A percentile compares a stretch with the other conserved stretches of the same genome.
phyloP scores from a whole-genome alignment of 2,329 filamentous ascomycete genomes.

The Dothideomycetidae sp. region DNA sequence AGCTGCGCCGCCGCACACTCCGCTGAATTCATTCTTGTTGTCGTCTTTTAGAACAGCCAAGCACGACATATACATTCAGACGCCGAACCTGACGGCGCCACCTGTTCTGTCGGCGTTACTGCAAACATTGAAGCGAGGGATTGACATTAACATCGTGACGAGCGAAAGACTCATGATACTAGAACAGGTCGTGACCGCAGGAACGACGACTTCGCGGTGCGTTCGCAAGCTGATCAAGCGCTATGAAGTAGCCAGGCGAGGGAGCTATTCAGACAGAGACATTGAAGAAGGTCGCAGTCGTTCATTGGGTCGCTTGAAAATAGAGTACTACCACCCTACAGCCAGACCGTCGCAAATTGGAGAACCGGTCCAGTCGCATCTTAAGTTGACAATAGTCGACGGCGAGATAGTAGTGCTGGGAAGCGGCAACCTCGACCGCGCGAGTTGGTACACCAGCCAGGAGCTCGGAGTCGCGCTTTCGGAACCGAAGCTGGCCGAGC shows the following conservation, averaged over 20 bases:
- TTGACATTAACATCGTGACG: constrained; percentile 41
- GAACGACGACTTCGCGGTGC: constrained; percentile 56
- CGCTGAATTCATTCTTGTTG: constrained; percentile 52
- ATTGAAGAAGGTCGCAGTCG: constrained; percentile 30
- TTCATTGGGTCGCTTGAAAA: constrained; percentile 36
- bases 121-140: constrained; percentile 47
- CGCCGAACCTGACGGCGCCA: constrained; percentile 60
- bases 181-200: constrained; percentile 68
- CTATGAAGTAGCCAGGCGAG: constrained; percentile 25
- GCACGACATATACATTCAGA: constrained; percentile 52
- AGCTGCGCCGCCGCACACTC: constrained; percentile 44
- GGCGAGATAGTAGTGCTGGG: constrained; percentile 53
- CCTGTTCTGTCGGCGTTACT: constrained; percentile 49
- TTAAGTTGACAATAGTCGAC: constrained; percentile 67
- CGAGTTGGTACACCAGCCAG: constrained; percentile 78
- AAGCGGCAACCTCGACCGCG: constrained; percentile 71
- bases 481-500: constrained; percentile 25
- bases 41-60: constrained; percentile 42
- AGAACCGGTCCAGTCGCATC: constrained; percentile 57
- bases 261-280: constrained; percentile 18
- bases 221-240: constrained; percentile 44
- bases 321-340: constrained; percentile 43
- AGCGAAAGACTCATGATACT: constrained; percentile 34
- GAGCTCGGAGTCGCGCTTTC: constrained; percentile 56
- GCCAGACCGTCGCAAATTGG: constrained; percentile 15